A percentile compares a stretch with the other conserved stretches of the same genome.
Evolutionary conservation across 2,329 filamentous ascomycete genomes (phyloP).

Genomic region (Paecilomyces niveus): DNA sequence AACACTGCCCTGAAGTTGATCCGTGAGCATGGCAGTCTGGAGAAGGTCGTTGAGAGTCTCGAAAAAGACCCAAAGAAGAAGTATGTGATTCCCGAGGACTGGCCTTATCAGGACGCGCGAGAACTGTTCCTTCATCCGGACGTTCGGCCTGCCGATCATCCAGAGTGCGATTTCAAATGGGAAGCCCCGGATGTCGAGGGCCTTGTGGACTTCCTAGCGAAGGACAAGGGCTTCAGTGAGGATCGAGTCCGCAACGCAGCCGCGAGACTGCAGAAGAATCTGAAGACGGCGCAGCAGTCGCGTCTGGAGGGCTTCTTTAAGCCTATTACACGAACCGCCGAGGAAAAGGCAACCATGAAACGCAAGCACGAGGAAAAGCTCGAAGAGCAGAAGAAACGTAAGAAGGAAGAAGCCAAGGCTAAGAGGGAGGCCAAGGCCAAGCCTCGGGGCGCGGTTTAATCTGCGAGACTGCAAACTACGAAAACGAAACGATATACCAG

Average conservation of each 20-base stretch:
- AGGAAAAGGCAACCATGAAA: slow-evolving; percentile 78
- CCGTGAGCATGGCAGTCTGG: slow-evolving; percentile 79
- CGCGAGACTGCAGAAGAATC: slow-evolving; percentile 74
- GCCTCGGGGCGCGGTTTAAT: slow-evolving; percentile 58
- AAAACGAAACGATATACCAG: slow-evolving; percentile 12
- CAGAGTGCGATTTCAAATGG: slow-evolving; percentile 96
- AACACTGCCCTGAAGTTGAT: slow-evolving; percentile 90
- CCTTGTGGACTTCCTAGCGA: slow-evolving; percentile 80
- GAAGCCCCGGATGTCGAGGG: slow-evolving; percentile 87
- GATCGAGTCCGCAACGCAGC: slow-evolving; percentile 80
- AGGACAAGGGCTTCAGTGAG: slow-evolving; percentile 94
- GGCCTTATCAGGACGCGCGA: slow-evolving; percentile 88
- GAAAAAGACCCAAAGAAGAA: slow-evolving; percentile 70
- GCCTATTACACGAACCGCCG: slow-evolving; percentile 77
- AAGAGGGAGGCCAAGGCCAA: slow-evolving; percentile 89
- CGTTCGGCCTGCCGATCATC: slow-evolving; percentile 73
- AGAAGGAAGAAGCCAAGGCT: slow-evolving; percentile 89
- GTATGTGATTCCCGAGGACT: slow-evolving; percentile 86
- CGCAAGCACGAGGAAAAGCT: slow-evolving; percentile 89
- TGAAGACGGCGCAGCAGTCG: slow-evolving; percentile 85
- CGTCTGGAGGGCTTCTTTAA: slow-evolving; percentile 97
- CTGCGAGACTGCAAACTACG: slow-evolving; percentile 4
- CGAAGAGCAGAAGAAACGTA: slow-evolving; percentile 89
- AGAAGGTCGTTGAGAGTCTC: slow-evolving; percentile 77
- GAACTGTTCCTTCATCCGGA: slow-evolving; percentile 88